Conservation (phyloP, 495 filamentous ascomycete species). For the Articulospora tetracladia region DNA sequence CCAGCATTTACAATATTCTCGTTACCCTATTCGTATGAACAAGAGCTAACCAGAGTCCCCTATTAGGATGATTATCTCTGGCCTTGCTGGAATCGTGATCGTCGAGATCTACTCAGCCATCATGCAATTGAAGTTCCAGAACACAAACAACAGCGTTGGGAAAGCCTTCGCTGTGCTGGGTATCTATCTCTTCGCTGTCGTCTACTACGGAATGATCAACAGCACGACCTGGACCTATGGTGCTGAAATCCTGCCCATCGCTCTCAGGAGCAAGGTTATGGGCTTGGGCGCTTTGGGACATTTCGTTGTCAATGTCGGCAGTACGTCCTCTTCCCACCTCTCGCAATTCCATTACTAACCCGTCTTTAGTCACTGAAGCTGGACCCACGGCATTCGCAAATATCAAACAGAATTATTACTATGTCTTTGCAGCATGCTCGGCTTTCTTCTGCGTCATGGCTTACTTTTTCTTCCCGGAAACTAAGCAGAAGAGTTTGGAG, state of each 20-base stretch:
- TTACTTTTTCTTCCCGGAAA: slow-evolving; percentile 56
- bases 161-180: slow-evolving; percentile 59
- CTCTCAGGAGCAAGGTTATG: slow-evolving; percentile 55
- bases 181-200: slow-evolving; percentile 55
- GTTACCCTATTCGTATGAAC: not conserved
- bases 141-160: slow-evolving; percentile 49
- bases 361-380: slow-evolving; percentile 47
- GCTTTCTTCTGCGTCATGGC: slow-evolving; percentile 45
- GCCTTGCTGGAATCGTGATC: slow-evolving; percentile 44
- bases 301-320: slow-evolving; percentile 54
- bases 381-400: slow-evolving; percentile 55
- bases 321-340: slow-evolving; percentile 27
- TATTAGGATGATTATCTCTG: slow-evolving; percentile 48
- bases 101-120: slow-evolving; percentile 57
- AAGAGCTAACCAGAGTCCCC: slow-evolving; percentile 4
- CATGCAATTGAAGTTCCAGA: slow-evolving; percentile 54
- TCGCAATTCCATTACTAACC: not conserved
- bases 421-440: slow-evolving; percentile 52
- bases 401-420: slow-evolving; percentile 58
- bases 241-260: slow-evolving; percentile 54
- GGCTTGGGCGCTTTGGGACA: slow-evolving; percentile 53
- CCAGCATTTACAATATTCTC: slow-evolving; percentile 4
- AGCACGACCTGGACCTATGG: slow-evolving; percentile 59
- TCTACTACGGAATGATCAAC: slow-evolving; percentile 57
- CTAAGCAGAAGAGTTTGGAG: slow-evolving; percentile 52